phyloP scores from a whole-genome alignment of 225 moss, liverwort and hornwort genomes.

The Sphagnum contortum region DNA sequence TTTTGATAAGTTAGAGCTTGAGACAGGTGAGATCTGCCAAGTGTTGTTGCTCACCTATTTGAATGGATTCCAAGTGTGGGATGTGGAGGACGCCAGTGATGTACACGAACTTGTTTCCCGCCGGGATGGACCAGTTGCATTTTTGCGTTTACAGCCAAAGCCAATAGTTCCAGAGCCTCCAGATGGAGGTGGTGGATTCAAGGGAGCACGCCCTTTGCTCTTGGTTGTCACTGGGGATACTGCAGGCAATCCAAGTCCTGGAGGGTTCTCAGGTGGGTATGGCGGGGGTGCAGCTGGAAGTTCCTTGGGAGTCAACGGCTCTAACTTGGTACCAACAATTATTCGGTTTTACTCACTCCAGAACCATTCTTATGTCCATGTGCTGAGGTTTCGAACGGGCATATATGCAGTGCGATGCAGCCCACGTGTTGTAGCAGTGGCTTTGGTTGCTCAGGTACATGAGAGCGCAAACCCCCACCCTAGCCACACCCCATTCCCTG shows the following conservation, averaged over 20 bases:
- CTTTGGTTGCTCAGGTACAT: constrained; percentile 75
- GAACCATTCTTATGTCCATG: constrained; percentile 82
- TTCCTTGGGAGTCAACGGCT: constrained; percentile 21
- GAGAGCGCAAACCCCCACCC: too few species aligned
- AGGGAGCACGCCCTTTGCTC: constrained; percentile 58
- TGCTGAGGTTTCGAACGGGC: constrained; percentile 70
- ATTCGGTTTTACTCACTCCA: constrained; percentile 89
- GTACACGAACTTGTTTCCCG: constrained; percentile 88
- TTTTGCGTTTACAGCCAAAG: constrained; percentile 80
- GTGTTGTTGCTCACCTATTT: constrained; percentile 78
- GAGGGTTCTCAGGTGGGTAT: constrained; percentile 54
- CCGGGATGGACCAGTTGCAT: constrained; percentile 86
- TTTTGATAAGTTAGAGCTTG: constrained; percentile 87
- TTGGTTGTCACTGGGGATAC: constrained; percentile 78
- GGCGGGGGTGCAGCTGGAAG: constrained; percentile 38
- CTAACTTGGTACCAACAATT: constrained; percentile 67
- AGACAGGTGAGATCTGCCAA: constrained; percentile 66
- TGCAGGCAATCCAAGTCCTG: constrained; percentile 46
- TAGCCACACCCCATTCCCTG: too few species aligned
- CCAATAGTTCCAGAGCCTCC: constrained; percentile 38
- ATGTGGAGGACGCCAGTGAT: constrained; percentile 83
- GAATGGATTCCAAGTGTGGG: constrained; percentile 98
- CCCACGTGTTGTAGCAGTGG: constrained; percentile 84
- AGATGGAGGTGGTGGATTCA: constrained; percentile 49
- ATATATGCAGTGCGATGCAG: constrained; percentile 94